Conservation (phyloP, 169 alveolate species). For the Theileria equi region DNA sequence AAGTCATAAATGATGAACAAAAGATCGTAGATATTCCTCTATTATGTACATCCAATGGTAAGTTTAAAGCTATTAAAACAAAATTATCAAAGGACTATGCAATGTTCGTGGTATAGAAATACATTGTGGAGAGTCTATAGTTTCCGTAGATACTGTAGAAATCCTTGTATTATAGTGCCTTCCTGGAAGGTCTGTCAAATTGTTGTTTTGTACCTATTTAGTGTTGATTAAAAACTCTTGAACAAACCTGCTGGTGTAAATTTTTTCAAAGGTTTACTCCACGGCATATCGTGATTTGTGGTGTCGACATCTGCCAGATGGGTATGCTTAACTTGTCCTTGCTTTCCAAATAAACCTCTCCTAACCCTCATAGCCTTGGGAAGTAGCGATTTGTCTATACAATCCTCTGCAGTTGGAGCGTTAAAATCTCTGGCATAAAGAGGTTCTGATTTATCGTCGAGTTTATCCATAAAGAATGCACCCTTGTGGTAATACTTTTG, state of each 20-base stretch:
- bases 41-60: background rate
- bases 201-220: conserved; percentile 32
- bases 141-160: background rate
- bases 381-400: conserved; percentile 71
- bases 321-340: conserved; percentile 92
- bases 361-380: conserved; percentile 80
- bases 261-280: conserved; percentile 42
- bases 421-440: conserved; percentile 78
- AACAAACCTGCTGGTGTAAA: conserved; percentile 54
- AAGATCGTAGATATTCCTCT: conserved; percentile 25
- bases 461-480: conserved; percentile 82
- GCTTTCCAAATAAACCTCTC: conserved; percentile 87
- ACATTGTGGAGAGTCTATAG: background rate
- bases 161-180: conserved; percentile 11
- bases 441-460: conserved; percentile 81
- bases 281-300: conserved; percentile 79
- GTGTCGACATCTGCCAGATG: conserved; percentile 93
- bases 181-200: conserved; percentile 54
- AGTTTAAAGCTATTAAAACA: too few relatives aligned
- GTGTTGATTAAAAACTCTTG: background rate
- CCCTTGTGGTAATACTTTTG: conserved; percentile 86
- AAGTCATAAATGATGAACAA: background rate
- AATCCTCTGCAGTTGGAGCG: conserved; percentile 83
- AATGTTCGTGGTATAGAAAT: conserved; percentile 1
- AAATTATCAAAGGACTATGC: too few relatives aligned